These are phyloP conservation scores for Triadica sebifera DNA, from an alignment of 345 rosid species.

Conservation along the genomic window DNA sequence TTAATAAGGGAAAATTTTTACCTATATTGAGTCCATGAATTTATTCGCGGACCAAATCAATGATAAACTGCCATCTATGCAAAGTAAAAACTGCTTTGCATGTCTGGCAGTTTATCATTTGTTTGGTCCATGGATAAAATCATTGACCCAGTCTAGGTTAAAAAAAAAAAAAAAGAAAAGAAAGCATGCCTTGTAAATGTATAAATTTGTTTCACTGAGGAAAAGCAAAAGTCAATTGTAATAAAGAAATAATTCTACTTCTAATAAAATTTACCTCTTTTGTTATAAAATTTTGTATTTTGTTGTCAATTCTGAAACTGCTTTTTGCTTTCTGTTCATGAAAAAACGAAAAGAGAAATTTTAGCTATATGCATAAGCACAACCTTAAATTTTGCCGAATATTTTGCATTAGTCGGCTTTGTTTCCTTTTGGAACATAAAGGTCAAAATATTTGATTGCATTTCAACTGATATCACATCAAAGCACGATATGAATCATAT, in stretches of 20 bases:
- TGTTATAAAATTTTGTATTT: not conserved
- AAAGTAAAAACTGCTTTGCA: too few species aligned
- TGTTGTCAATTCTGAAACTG: not conserved
- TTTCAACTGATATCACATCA: not conserved
- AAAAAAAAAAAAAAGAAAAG: too few species aligned
- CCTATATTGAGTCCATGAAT: too few species aligned
- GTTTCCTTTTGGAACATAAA: not conserved
- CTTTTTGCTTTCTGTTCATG: not conserved
- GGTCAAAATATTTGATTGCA: not conserved
- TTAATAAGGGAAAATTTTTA: not conserved
- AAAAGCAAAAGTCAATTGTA: not conserved
- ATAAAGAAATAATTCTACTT: not conserved
- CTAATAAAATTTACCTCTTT: not conserved
- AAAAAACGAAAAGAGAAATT: not conserved
- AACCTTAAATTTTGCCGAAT: conserved; percentile 1
- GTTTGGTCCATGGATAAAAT: too few species aligned
- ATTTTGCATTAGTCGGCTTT: not conserved
- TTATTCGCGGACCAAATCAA: too few species aligned
- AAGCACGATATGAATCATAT: not conserved
- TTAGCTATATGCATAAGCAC: not conserved
- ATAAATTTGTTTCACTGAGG: not conserved
- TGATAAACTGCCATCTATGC: too few species aligned
- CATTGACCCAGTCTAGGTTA: too few species aligned
- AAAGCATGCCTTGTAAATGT: not conserved
- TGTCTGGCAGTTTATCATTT: too few species aligned